Percentiles rank a stretch among this genome's conserved stretches.
Conservation (phyloP, 371 early-diverging fungal genomes). For the Coemansia sp. region DNA sequence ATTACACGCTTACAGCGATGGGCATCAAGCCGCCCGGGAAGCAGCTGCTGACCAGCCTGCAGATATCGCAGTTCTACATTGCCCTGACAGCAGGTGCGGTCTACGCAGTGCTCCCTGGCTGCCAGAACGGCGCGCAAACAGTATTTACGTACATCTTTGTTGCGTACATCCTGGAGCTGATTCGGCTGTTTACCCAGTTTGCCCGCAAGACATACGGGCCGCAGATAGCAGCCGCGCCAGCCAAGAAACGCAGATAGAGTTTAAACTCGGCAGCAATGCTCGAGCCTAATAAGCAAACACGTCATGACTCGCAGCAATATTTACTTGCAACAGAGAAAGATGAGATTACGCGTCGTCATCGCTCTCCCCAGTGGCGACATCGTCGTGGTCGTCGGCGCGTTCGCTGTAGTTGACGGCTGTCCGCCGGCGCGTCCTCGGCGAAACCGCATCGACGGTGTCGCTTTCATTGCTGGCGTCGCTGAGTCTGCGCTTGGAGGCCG, state of each 20-base stretch:
- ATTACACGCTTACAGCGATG: slow-evolving; percentile 77
- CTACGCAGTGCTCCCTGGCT: slow-evolving; percentile 27
- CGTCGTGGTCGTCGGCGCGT: slow-evolving; percentile 6
- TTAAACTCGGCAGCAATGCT: neutral
- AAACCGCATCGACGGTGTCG: slow-evolving; percentile 20
- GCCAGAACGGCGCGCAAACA: slow-evolving; percentile 28
- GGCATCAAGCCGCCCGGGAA: slow-evolving; percentile 81
- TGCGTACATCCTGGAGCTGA: slow-evolving; percentile 39
- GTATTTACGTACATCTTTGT: slow-evolving; percentile 38
- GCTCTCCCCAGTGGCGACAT: neutral
- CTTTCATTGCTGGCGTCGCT: slow-evolving; percentile 13
- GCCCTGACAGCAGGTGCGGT: slow-evolving; percentile 61
- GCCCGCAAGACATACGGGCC: slow-evolving; percentile 37
- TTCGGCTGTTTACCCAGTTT: slow-evolving; percentile 44
- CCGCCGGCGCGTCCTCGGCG: slow-evolving; percentile 39
- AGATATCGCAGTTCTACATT: slow-evolving; percentile 83
- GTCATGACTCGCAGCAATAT: neutral
- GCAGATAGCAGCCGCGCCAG: neutral
- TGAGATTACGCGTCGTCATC: slow-evolving; percentile 3
- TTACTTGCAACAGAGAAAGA: neutral
- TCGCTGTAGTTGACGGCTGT: slow-evolving; percentile 21
- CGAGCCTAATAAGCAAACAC: too few relatives aligned
- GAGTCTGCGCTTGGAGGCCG: slow-evolving; percentile 33
- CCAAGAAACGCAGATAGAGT: slow-evolving; percentile 5
- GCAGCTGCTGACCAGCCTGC: slow-evolving; percentile 77